Evolutionary conservation across 192 early-diverging fungal genomes (phyloP).

Genomic region (Linnemannia exigua): DNA sequence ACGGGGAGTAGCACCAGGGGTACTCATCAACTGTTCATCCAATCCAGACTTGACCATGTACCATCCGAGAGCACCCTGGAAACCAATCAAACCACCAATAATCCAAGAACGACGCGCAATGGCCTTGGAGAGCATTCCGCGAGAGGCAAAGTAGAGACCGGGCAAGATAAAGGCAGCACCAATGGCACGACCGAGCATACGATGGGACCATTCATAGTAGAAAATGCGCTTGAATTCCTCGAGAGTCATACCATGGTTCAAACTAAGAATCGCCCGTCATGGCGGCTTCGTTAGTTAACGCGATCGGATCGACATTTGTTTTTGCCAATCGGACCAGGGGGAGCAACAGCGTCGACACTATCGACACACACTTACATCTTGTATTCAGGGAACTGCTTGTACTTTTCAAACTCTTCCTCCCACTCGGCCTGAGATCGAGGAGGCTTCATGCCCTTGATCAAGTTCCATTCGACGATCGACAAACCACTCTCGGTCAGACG

Average conservation of each 20-base stretch:
- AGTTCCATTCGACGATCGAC: constrained; percentile 97
- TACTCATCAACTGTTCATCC: constrained; percentile 81
- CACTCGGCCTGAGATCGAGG: constrained; percentile 89
- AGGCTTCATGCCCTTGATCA: constrained; percentile 94
- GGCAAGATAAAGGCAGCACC: constrained; percentile 91
- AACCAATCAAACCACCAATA: constrained; percentile 76
- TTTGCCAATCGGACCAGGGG: neutral
- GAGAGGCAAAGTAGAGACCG: constrained; percentile 85
- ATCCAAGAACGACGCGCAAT: constrained; percentile 73
- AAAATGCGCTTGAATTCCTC: constrained; percentile 98
- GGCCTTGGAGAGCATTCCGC: constrained; percentile 80
- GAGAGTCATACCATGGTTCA: constrained; percentile 91
- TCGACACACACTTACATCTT: constrained; percentile 75
- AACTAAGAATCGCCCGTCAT: constrained; percentile 53
- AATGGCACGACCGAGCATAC: constrained; percentile 95
- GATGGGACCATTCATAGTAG: constrained; percentile 98
- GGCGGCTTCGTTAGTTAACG: neutral
- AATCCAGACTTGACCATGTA: constrained; percentile 98
- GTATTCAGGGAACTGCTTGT: constrained; percentile 99
- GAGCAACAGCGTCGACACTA: neutral
- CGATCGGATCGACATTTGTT: neutral
- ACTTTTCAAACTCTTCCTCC: constrained; percentile 97
- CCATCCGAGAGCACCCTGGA: constrained; percentile 96
- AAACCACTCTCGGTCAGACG: constrained; percentile 97
- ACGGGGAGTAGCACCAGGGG: constrained; percentile 85